Evolutionary conservation across 306 rosid genomes (phyloP), one percentile per base, ranked within the genome.

Genomic region (Alnus glutinosa): DNA sequence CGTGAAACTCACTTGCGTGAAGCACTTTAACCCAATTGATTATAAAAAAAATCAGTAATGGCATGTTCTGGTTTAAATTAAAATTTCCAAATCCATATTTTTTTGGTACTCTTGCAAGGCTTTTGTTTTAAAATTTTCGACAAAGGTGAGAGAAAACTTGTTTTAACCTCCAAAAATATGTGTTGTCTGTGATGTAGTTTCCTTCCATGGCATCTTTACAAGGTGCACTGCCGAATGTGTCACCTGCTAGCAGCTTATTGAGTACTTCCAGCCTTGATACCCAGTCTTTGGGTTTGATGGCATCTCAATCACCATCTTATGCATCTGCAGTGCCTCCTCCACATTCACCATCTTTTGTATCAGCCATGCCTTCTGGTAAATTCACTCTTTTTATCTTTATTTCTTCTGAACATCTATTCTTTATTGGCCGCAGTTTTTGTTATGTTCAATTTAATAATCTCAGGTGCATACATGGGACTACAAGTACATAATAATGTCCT

Each of bases 401-500:
- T 80, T 57, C 51, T 55, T 81, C 49, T 71, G 55, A 71, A 39
- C 48, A 73, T 0, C 73, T 74, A 48, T 46, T 70, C 42, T 9
- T 71, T 71, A 32, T 70, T 57, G 19, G 2, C 44, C 77, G 74
- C 55, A n/a, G 19, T 76, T 79, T 76, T 77, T 70, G 10, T 67
- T 64, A 72, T 75, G 73, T 74, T 55, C 70, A 48, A 55, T 75
- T 78, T 73, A 62, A 80, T 80, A 74, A 42, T 86, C 69, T 81
- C 89, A 95, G 97, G 90, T 78, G 23, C 77, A 9, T 77, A 76
- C 83, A 78, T 54, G 78, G 93, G 87, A 76, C 83, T 79, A 58
- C 94, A 83, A 77, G 81, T 72, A 76, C 83, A 81, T 37, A 66
- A 72, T n/a, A 63, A 84, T 48, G 28, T 50, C 83, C 87, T 74